Conservation (phyloP, 176 grass and related monocot species). For the Oryza punctata region DNA sequence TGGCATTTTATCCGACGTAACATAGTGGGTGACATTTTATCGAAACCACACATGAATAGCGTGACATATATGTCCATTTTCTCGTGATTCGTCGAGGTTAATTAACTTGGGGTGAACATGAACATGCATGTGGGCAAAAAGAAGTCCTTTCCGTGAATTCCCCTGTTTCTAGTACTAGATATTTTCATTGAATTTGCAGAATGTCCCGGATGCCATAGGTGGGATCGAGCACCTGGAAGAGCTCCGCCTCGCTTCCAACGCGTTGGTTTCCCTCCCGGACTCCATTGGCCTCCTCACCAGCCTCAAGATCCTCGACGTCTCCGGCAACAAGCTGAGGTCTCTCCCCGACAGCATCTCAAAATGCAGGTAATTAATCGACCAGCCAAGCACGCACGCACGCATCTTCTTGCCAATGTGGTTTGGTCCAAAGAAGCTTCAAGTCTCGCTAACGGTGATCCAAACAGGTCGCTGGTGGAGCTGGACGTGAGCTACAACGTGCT, state of each 20-base stretch:
- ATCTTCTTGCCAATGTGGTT: background rate
- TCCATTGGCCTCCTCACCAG: slow-evolving; percentile 78
- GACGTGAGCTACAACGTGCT: slow-evolving; percentile 86
- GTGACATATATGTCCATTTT: too few relatives aligned
- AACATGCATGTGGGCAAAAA: background rate
- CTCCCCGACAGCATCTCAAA: slow-evolving; percentile 86
- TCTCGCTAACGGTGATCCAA: background rate
- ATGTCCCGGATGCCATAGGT: slow-evolving; percentile 70
- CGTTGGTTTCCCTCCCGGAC: slow-evolving; percentile 61
- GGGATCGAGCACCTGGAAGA: slow-evolving; percentile 73
- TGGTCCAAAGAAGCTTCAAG: background rate
- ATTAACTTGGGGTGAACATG: background rate
- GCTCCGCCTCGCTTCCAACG: slow-evolving; percentile 61
- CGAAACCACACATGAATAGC: too few relatives aligned
- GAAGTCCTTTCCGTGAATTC: background rate
- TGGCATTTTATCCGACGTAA: too few relatives aligned
- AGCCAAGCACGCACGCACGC: background rate
- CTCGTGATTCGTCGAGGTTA: background rate
- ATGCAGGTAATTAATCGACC: slow-evolving; percentile 62
- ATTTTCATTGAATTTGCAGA: slow-evolving; percentile 33
- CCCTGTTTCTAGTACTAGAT: background rate
- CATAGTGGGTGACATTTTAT: too few relatives aligned
- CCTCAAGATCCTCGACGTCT: slow-evolving; percentile 85
- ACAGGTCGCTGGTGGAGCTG: slow-evolving; percentile 72
- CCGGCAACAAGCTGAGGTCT: slow-evolving; percentile 78